Base-by-base conservation (phyloP, 164 flowering plant species). In the Magnolia changhungtana region DNA sequence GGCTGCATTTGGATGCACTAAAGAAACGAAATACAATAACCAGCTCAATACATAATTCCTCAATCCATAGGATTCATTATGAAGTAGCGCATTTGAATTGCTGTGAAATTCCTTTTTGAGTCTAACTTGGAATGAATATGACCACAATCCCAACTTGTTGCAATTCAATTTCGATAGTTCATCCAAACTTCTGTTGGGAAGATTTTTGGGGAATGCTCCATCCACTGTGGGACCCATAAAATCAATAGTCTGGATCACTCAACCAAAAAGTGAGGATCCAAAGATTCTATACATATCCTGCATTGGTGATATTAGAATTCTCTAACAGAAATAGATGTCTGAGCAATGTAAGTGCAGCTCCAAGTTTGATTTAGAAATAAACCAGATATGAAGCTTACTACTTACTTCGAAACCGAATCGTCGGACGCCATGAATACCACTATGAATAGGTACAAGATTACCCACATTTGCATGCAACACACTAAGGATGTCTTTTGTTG, bases 391-490 rank as follows among this genome's bases (percentile, higher is more conserved):
- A 31, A 13, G 50, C 23, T 68, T 3, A 68, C 49, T 68, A 11
- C 84, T 84, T 82, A 88, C 92, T 77, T 72, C n/a, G 69, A 87
- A 88, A 37, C 52, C 76, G 77, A 87, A 89, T 37, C 84, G 82
- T 21, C 88, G 84, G 55, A 79, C 83, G n/a, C 81, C 82, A 79
- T 80, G 84, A 67, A 66, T 81, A 72, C 80, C 73, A 29, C 71
- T 75, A 68, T 72, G 83, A 70, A 84, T 50, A 63, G 85, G 82
- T 50, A 80, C 2, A 9, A 87, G 66, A 18, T 61, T 50, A 50
- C 88, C 88, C 11, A 75, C 78, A 79, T 80, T 88, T 71, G 80
- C 76, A 68, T 77, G 79, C 52, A 87, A 69, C 19, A 79, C 85
- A 64, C 74, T 80, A 21, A 80, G 72, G 72, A 89, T 75, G 72